phyloP scores from a whole-genome alignment of 2,329 filamentous ascomycete genomes.

The Aureobasidium namibiae region DNA sequence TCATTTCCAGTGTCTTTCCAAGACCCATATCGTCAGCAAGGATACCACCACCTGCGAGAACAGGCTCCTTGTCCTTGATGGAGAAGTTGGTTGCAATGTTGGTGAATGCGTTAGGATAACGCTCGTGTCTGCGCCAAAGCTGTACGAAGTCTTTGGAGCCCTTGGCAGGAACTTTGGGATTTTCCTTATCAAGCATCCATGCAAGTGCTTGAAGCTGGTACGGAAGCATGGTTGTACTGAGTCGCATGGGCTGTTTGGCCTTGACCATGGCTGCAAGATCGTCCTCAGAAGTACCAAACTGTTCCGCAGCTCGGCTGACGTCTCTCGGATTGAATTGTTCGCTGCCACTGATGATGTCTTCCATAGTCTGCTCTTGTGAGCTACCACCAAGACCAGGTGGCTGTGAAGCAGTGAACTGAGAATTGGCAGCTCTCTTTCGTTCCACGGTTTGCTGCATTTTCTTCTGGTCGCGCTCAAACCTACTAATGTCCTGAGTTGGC shows the following conservation, averaged over 20 bases:
- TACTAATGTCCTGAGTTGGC: slow-evolving; percentile 40
- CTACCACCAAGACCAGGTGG: slow-evolving; percentile 18
- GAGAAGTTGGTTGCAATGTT: slow-evolving; percentile 68
- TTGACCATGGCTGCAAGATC: slow-evolving; percentile 63
- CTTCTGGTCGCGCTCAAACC: slow-evolving; percentile 29
- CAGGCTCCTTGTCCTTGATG: slow-evolving; percentile 44
- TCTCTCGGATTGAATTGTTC: slow-evolving; percentile 60
- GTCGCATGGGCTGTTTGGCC: slow-evolving; percentile 56
- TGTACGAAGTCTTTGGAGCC: slow-evolving; percentile 59
- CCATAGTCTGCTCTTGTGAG: slow-evolving; percentile 42
- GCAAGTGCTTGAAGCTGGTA: slow-evolving; percentile 75
- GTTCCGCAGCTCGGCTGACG: slow-evolving; percentile 57
- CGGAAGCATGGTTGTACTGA: slow-evolving; percentile 63
- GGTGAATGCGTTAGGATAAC: slow-evolving; percentile 41
- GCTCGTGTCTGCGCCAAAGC: slow-evolving; percentile 58
- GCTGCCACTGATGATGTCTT: slow-evolving; percentile 58
- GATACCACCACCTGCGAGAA: slow-evolving; percentile 70
- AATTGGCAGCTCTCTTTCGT: slow-evolving; percentile 15
- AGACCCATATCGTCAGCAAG: slow-evolving; percentile 90
- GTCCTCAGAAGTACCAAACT: slow-evolving; percentile 63
- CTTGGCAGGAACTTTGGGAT: slow-evolving; percentile 53
- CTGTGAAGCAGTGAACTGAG: slow-evolving; percentile 14
- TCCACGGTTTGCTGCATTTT: slow-evolving; percentile 23
- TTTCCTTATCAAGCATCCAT: slow-evolving; percentile 74
- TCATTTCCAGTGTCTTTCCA: slow-evolving; percentile 80